Base-by-base conservation (phyloP, 352 stramenopile genomes). In the Thalassiosira hispida region DNA sequence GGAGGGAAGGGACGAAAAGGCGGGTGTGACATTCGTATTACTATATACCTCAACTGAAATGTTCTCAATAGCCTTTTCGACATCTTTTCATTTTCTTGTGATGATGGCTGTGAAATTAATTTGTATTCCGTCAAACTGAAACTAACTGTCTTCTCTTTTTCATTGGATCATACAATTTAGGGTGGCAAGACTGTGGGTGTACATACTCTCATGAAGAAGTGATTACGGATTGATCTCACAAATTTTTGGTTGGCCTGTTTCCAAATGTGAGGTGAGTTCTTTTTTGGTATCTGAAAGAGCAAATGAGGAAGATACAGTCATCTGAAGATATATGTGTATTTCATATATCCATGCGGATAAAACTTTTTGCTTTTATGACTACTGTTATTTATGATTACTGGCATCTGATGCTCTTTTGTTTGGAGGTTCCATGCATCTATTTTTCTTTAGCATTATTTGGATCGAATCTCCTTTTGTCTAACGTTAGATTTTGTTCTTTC, bases 51-150 rank as follows among this genome's bases (percentile, higher is more conserved):
- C 49, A 78, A 78, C 70, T 66, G 47, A 66, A 65, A 55, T 78
- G 70, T 78, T 78, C 60, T 72, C 69, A 78, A 78, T 72, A 78
- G 70, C 60, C 70, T 72, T 72, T 65, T 65, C 51, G 51, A 71
- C 61, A 78, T 71, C 49, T 35, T 67, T 53, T 29, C 23, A 46
- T 69, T 16, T 5, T 53, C 22, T 7, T 22, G 4, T 42, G 6
- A 29, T 20, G 11, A 20, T 61, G 7, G 8, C 29, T 59, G 49
- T 31, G 35, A 20, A n/a, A 18, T 0, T 35, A 27, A 11, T 59
- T 61, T 62, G 40, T 46, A 14, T 31, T 62, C 38, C 18, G 18
- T 62, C 11, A 3, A 42, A 12, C n/a, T 42, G 7, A 35, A 62
- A 35, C 22, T 49, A n/a, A 60, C 51, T n/a, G n/a, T 27, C 23